These are phyloP conservation scores for Euphrasia arctica DNA, from an alignment of 305 asterid genomes.

Conservation along the genomic window DNA sequence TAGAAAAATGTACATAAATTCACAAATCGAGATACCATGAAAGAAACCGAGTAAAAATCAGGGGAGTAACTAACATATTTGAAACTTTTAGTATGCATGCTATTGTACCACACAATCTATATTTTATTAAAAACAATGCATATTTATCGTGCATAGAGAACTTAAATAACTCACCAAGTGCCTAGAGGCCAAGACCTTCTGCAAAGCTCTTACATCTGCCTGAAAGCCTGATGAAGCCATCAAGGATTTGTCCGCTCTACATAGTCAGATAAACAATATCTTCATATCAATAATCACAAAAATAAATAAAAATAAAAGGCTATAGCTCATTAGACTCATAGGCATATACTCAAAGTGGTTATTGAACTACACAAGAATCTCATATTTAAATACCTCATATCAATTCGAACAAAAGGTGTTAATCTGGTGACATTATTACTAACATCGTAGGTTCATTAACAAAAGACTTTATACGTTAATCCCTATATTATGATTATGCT, in stretches of 20 bases:
- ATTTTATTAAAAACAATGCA: background rate
- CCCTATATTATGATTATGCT: background rate
- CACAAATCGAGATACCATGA: background rate
- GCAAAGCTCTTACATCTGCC: constrained; percentile 81
- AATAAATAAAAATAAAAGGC: background rate
- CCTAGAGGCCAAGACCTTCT: constrained; percentile 69
- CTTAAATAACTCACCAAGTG: constrained; percentile 52
- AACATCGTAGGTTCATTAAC: too few relatives aligned
- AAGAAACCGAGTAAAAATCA: background rate
- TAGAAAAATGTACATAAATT: background rate
- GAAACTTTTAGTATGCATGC: background rate
- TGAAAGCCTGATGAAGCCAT: constrained; percentile 94
- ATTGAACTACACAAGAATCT: background rate
- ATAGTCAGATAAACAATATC: constrained; percentile 16
- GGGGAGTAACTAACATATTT: too few relatives aligned
- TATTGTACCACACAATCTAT: background rate
- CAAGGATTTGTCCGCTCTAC: constrained; percentile 69
- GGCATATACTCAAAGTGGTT: background rate
- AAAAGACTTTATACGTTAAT: too few relatives aligned
- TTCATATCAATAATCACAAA: constrained; percentile 5
- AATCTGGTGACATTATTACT: too few relatives aligned
- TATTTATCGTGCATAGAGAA: background rate
- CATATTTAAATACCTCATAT: background rate
- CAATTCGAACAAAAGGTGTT: background rate
- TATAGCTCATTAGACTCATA: background rate